Percentiles rank a stretch among this genome's conserved stretches.
phyloP scores from a whole-genome alignment of 2,329 filamentous ascomycete genomes.

The Fusarium coicis region DNA sequence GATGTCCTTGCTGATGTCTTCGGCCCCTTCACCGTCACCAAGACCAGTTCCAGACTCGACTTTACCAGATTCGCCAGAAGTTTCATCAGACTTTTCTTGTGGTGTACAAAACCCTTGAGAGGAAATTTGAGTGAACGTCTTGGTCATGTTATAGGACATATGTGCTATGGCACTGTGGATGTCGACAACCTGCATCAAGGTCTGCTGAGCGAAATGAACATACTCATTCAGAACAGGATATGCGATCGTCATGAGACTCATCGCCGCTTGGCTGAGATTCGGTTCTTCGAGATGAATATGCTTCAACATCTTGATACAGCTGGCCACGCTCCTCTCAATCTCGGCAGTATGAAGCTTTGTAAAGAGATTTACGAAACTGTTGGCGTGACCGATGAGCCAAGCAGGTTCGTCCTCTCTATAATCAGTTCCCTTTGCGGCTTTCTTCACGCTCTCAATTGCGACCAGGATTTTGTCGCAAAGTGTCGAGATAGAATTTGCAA shows the following conservation, averaged over 20 bases:
- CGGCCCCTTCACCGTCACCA: constrained; percentile 92
- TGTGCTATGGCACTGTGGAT: constrained; percentile 78
- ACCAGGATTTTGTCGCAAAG: constrained; percentile 82
- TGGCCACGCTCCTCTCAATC: constrained; percentile 57
- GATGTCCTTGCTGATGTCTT: constrained; percentile 98
- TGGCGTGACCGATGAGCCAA: constrained; percentile 57
- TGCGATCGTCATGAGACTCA: constrained; percentile 48
- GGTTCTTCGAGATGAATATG: constrained; percentile 46
- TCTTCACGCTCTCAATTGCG: constrained; percentile 78
- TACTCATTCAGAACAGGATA: constrained; percentile 83
- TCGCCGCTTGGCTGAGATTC: constrained; percentile 44
- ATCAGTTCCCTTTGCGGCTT: constrained; percentile 57
- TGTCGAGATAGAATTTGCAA: constrained; percentile 69
- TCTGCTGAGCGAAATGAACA: constrained; percentile 66
- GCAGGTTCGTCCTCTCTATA: constrained; percentile 50
- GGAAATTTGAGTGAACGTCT: constrained; percentile 81
- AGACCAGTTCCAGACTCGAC: constrained; percentile 92
- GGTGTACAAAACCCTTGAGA: constrained; percentile 92
- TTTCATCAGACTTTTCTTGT: constrained; percentile 79
- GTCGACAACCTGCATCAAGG: constrained; percentile 67
- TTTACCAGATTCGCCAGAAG: constrained; percentile 77
- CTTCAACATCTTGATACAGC: constrained; percentile 53
- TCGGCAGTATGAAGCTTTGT: constrained; percentile 68
- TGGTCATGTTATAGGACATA: constrained; percentile 79
- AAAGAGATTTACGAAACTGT: constrained; percentile 63